Base-by-base conservation (phyloP, 495 filamentous ascomycete genomes). In the Pyrenula aspistea region DNA sequence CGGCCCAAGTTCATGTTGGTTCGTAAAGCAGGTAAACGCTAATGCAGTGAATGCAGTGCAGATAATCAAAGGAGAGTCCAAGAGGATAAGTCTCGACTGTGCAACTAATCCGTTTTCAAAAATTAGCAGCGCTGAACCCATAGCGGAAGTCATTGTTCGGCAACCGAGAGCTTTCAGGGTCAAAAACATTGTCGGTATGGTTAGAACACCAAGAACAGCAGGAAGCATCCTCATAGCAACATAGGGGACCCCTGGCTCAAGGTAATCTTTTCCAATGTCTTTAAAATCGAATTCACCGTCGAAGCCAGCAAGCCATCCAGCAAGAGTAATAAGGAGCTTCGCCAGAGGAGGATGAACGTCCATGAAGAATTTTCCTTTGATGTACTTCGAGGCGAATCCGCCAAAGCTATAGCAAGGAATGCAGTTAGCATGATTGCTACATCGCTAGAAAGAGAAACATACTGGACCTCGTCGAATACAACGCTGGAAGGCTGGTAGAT, bases 381-480 rank as follows among this genome's bases (percentile, higher is more conserved):
- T 97, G 67, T 98, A 98, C 68, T 98, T 97, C 58, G 87, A 87
- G 49, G 93, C 93, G 65, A 97, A 98, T 2, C 93, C 93, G 63
- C 93, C 93, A 71, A 98, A 98, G 69, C 91, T 95, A 64, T 65
- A 24, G 24, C 2, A 51, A 21, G 49, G 12, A 50, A 15, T 10
- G 53, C 55, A 55, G 19, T 31, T 42, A n/a, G 58, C 42, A 60
- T 60, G 12, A 49, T 52, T 25, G 25, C 55, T 49, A 20, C 49
- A 53, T 52, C 2, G 20, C 19, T 25, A 20, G 3, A 24, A 50
- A 47, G 49, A 24, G 25, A 59, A 55, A 75, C 87, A 63, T 83
- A 96, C 91, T 98, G 93, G 68, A 98, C 93, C 78, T 98, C 93
- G 67, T 98, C 93, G 68, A 98, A 98, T 52, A 98, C 93, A 42